Evolutionary conservation across 495 filamentous ascomycete species (phyloP), one percentile per base, ranked within the genome.

Genomic region (Viridothelium virens): DNA sequence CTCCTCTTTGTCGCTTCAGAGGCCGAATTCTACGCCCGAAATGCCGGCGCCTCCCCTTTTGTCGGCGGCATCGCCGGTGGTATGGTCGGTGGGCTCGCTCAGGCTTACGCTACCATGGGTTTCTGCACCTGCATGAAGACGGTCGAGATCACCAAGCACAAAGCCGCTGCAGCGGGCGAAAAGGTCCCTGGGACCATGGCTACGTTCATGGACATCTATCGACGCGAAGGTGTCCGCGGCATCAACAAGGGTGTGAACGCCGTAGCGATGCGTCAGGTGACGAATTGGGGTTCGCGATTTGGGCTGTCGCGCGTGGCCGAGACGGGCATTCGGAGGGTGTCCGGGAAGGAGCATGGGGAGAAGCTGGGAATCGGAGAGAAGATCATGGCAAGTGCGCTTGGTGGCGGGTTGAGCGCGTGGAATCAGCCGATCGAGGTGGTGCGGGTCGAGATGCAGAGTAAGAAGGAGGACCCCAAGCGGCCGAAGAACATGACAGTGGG

Each of bases 121-220:
- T 98, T 98, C 86, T 98, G 94, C 79, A 98, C 94, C 47, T 98
- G 94, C 85, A 98, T 98, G 94, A 98, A 98, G 87, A 98, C 94
- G 65, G 95, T 97, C 68, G 95, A 97, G 81, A 98, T 98, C 80
- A 98, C 94, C 73, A 92, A 96, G 80, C 90, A 94, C 82, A 96
- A 97, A 84, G 80, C 95, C 74, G 92, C 92, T 2, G 87, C 91
- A 7, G 70, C 81, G 38, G 94, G 94, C 71, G 84, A 87, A 46
- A 91, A 92, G 79, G 90, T 90, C 25, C 89, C 87, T 2, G 86
- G 91, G 72, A 97, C 95, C 64, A 92, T 94, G 75, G 82, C 82
- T 61, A 96, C 93, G 63, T 98, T 98, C 80, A 93, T 93, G 89
- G 88, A 91, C 74, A 98, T 98, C 76, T 98, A 93, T 81, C 88